Percentiles rank a stretch among this genome's conserved stretches.
Evolutionary conservation across 345 rosid genomes (phyloP).

Genomic region (Sisymbrium irio): DNA sequence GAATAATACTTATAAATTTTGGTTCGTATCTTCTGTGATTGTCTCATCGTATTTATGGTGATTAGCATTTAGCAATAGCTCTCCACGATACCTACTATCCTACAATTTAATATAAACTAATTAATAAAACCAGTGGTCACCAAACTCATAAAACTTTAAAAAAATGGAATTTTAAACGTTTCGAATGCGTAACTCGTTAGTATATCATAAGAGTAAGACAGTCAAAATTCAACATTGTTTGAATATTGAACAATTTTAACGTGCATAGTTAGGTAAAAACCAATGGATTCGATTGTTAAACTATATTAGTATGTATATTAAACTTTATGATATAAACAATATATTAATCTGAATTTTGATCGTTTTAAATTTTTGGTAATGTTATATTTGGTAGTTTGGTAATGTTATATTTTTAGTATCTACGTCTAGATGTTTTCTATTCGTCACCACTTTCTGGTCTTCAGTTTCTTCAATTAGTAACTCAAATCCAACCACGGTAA

Average conservation of each 20-base stretch:
- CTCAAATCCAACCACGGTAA: neutral
- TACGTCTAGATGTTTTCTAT: neutral
- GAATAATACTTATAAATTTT: neutral
- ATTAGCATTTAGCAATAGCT: constrained; percentile 7
- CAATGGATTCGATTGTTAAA: neutral
- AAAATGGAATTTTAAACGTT: constrained; percentile 7
- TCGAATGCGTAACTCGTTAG: constrained; percentile 4
- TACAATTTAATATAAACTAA: constrained; percentile 10
- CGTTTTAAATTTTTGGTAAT: neutral
- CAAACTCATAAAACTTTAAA: neutral
- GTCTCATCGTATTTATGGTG: constrained; percentile 18
- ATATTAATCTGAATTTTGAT: neutral
- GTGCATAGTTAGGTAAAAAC: constrained; percentile 4
- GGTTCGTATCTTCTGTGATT: constrained; percentile 25
- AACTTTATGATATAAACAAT: too few species aligned
- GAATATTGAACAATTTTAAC: neutral
- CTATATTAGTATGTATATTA: too few species aligned
- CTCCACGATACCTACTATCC: constrained; percentile 22
- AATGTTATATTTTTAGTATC: neutral
- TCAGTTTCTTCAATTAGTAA: neutral
- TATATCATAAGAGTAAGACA: neutral
- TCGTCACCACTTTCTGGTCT: neutral
- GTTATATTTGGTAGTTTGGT: neutral
- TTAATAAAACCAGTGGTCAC: neutral
- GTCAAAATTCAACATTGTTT: neutral